Percentiles rank a stretch among this genome's conserved stretches.
These are phyloP conservation scores for Exidia glandulosa DNA, from an alignment of 768 basidiomycete species.

Conservation along the genomic window DNA sequence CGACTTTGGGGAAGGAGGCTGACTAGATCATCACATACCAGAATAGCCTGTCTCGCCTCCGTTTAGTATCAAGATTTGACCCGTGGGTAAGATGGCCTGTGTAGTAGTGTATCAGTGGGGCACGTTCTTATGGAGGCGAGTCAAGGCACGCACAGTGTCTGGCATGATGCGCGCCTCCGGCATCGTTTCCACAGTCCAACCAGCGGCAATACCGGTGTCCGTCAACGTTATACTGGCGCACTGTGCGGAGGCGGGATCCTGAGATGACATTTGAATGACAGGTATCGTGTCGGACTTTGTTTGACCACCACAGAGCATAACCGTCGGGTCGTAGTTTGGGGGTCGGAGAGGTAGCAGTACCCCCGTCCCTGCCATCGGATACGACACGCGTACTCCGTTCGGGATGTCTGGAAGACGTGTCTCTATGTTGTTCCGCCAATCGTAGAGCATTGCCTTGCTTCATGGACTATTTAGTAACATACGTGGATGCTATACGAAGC, in stretches of 20 bases:
- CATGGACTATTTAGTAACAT: no score
- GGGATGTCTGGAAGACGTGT: conserved; percentile 54
- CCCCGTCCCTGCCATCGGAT: conserved; percentile 70
- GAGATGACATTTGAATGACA: conserved; percentile 54
- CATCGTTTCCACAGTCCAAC: conserved; percentile 71
- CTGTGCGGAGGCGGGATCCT: conserved; percentile 61
- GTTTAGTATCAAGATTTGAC: conserved; percentile 63
- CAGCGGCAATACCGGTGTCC: conserved; percentile 47
- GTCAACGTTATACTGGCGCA: conserved; percentile 62
- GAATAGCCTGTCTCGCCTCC: conserved; percentile 48
- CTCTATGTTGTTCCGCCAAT: conserved; percentile 58
- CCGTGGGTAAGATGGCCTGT: conserved; percentile 57
- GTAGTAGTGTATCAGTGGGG: background rate
- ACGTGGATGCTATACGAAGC: no score
- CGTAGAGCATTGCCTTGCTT: conserved; percentile 62
- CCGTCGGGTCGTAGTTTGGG: conserved; percentile 51
- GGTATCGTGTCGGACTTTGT: conserved; percentile 47
- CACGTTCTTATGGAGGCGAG: background rate
- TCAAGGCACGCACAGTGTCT: conserved; percentile 42
- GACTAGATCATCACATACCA: background rate
- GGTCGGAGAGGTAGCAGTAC: conserved; percentile 62
- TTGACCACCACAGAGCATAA: conserved; percentile 73
- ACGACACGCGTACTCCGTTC: conserved; percentile 70
- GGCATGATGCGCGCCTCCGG: conserved; percentile 66
- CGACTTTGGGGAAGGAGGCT: background rate